Conservation (phyloP, 2,329 filamentous ascomycete species). For the Acephala macrosclerotiorum region DNA sequence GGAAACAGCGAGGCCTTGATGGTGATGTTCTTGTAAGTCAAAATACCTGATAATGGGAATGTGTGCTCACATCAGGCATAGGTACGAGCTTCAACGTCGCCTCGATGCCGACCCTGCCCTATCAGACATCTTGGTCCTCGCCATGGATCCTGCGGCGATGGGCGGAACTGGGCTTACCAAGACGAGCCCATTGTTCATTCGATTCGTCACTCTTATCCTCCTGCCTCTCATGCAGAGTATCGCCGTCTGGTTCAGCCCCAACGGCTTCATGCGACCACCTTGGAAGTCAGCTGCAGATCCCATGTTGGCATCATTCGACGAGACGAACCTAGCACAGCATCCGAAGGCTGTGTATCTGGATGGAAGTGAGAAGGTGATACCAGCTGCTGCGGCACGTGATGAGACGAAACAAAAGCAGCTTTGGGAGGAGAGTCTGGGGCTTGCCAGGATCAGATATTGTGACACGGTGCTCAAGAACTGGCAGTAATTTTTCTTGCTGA, state of each 20-base stretch:
- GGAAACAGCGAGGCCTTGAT: constrained; percentile 26
- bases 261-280: constrained; percentile 44
- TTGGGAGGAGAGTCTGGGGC: constrained; percentile 44
- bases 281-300: constrained; percentile 47
- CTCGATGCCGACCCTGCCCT: constrained; percentile 35
- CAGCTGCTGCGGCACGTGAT: constrained; percentile 45
- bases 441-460: constrained; percentile 26
- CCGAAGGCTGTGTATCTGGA: constrained; percentile 45
- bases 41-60: neutral
- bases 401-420: constrained; percentile 43
- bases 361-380: constrained; percentile 42
- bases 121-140: constrained; percentile 47
- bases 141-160: constrained; percentile 51
- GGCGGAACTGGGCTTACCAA: constrained; percentile 41
- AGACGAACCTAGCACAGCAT: constrained; percentile 30
- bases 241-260: constrained; percentile 41
- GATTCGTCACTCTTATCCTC: constrained; percentile 32
- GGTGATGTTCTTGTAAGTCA: constrained; percentile 28
- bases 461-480: constrained; percentile 25
- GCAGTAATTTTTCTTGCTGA: constrained; percentile 8
- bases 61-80: neutral
- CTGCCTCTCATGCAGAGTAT: constrained; percentile 33
- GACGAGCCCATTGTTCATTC: constrained; percentile 32
- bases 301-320: constrained; percentile 45
- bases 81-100: constrained; percentile 32